Evolutionary conservation across 306 rosid species (phyloP).

Genomic region (Dicorynia guianensis): DNA sequence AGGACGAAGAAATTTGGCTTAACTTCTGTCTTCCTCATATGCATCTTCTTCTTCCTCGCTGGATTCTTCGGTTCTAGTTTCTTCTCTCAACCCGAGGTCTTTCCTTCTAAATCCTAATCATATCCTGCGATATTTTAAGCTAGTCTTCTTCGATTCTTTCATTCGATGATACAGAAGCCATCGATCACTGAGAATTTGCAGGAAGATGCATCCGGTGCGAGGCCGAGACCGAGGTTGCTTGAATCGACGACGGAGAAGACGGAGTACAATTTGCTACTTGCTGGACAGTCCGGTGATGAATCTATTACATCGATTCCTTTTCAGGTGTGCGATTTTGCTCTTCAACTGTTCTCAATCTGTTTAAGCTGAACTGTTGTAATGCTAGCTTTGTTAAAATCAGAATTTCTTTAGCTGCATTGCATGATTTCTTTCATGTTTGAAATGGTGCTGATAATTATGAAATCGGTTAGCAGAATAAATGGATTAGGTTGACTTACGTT

Average conservation of each 20-base stretch:
- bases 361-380: background rate
- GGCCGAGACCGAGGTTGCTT: constrained; percentile 53
- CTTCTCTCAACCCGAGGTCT: constrained; percentile 54
- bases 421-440: constrained; percentile 9
- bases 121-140: constrained; percentile 1
- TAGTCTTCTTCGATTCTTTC: background rate
- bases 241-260: constrained; percentile 52
- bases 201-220: constrained; percentile 51
- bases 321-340: constrained; percentile 64
- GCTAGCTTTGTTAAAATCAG: constrained; percentile 26
- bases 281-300: constrained; percentile 79
- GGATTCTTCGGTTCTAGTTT: constrained; percentile 68
- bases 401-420: constrained; percentile 34
- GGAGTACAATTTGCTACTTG: constrained; percentile 46
- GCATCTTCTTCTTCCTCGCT: constrained; percentile 75
- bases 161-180: background rate
- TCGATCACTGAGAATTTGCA: constrained; percentile 35
- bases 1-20: constrained; percentile 54
- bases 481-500: constrained; percentile 23
- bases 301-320: constrained; percentile 80
- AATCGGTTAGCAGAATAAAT: constrained; percentile 1
- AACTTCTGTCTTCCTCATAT: constrained; percentile 54
- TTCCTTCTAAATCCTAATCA: constrained; percentile 15
- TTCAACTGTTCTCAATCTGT: background rate
- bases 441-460: constrained; percentile 1